phyloP scores from a whole-genome alignment of 148 eudicot genomes.

The Cornus kousa region DNA sequence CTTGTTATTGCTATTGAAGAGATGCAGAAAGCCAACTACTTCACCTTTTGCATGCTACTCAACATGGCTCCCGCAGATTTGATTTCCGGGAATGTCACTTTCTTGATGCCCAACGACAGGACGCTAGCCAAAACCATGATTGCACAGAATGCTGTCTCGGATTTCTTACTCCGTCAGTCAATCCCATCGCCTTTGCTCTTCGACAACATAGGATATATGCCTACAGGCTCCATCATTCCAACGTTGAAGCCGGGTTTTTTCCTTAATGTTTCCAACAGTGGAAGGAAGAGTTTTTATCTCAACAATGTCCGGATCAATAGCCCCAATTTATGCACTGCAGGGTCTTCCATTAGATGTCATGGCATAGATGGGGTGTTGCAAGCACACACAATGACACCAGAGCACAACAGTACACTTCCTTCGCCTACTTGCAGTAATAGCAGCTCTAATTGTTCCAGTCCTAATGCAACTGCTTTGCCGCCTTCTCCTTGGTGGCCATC shows the following conservation, averaged over 20 bases:
- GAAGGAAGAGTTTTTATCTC: constrained; percentile 48
- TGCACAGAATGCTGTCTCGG: constrained; percentile 31
- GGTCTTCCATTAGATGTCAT: constrained; percentile 59
- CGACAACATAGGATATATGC: constrained; percentile 49
- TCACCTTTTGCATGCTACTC: constrained; percentile 62
- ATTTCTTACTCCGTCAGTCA: constrained; percentile 60
- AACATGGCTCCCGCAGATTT: constrained; percentile 50
- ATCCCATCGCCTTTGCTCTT: constrained; percentile 65
- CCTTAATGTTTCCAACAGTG: constrained; percentile 50
- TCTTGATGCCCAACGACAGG: constrained; percentile 75
- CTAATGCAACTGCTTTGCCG: constrained; percentile 2
- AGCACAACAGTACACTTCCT: constrained; percentile 13
- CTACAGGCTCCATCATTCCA: constrained; percentile 59
- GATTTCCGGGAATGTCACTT: constrained; percentile 61
- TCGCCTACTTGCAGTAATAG: neutral
- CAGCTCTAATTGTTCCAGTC: neutral
- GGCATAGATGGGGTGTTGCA: constrained; percentile 65
- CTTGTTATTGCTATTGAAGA: constrained; percentile 47
- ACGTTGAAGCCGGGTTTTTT: constrained; percentile 34
- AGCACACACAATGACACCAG: neutral
- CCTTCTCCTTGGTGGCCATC: constrained; percentile 1
- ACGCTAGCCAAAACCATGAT: constrained; percentile 41
- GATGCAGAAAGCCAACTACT: constrained; percentile 75
- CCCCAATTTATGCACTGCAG: constrained; percentile 57
- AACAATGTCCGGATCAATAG: constrained; percentile 47